Conservation (phyloP, 345 rosid genomes). For the Eucalyptus polyanthemos region DNA sequence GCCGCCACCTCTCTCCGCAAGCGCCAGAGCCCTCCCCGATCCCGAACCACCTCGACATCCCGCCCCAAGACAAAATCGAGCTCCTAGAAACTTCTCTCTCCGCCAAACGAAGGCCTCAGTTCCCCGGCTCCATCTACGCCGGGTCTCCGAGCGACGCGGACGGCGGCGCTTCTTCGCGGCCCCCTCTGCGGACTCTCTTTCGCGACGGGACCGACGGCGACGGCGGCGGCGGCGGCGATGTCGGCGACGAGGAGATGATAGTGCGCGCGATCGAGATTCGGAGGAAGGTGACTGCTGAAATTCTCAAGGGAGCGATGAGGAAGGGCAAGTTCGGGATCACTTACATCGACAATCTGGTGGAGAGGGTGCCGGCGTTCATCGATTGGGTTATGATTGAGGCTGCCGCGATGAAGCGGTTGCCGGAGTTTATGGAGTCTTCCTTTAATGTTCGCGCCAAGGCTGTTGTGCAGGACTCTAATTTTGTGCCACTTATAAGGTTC, state of each 20-base stretch:
- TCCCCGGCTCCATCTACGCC: constrained; percentile 19
- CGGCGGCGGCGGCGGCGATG: constrained; percentile 4
- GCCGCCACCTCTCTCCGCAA: constrained; percentile 11
- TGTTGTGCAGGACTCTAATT: constrained; percentile 48
- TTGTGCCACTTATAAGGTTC: constrained; percentile 76
- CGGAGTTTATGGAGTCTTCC: constrained; percentile 34
- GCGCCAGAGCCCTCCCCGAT: not conserved
- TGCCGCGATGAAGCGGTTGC: constrained; percentile 52
- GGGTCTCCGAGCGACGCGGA: not conserved
- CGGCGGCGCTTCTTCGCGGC: not conserved
- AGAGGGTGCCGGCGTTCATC: constrained; percentile 39
- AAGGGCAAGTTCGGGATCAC: constrained; percentile 84
- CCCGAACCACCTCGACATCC: not conserved
- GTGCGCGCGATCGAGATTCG: constrained; percentile 59
- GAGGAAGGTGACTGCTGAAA: constrained; percentile 64
- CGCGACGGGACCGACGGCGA: not conserved
- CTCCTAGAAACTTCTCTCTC: constrained; percentile 48
- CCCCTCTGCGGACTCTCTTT: constrained; percentile 8
- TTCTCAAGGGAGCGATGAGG: constrained; percentile 47
- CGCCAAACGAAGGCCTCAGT: constrained; percentile 49
- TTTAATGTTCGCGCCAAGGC: constrained; percentile 49
- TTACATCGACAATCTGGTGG: constrained; percentile 53
- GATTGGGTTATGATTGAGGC: constrained; percentile 80
- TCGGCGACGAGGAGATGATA: constrained; percentile 49
- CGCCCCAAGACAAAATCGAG: constrained; percentile 33